phyloP scores from a whole-genome alignment of 768 basidiomycete species.

The Suillus ampliporus region DNA sequence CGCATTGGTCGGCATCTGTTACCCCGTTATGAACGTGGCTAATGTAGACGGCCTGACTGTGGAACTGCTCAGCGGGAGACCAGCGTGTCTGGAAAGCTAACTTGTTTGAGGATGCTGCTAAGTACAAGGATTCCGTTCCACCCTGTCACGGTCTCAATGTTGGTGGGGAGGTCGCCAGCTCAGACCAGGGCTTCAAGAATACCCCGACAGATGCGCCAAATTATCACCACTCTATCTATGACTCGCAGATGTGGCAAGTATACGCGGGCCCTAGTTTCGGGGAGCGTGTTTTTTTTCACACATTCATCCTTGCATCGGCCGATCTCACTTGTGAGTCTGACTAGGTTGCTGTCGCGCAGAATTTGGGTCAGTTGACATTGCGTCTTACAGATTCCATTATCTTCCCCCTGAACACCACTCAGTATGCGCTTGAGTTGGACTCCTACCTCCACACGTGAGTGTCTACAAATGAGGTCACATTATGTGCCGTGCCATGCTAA shows the following conservation, averaged over 20 bases:
- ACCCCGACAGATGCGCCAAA: slow-evolving; percentile 63
- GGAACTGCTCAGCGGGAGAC: slow-evolving; percentile 67
- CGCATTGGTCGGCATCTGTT: slow-evolving; percentile 88
- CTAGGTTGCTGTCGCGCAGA: slow-evolving; percentile 70
- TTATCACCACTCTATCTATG: slow-evolving; percentile 81
- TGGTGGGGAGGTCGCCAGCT: too few relatives aligned
- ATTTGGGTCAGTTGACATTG: slow-evolving; percentile 67
- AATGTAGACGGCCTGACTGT: too few relatives aligned
- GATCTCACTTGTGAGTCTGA: neutral
- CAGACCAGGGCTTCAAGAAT: slow-evolving; percentile 34
- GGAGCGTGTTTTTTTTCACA: slow-evolving; percentile 47
- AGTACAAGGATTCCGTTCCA: too few relatives aligned
- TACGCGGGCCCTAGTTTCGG: slow-evolving; percentile 83
- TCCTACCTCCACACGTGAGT: slow-evolving; percentile 65
- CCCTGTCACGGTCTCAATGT: too few relatives aligned
- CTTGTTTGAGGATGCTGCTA: too few relatives aligned
- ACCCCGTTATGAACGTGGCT: slow-evolving; percentile 79
- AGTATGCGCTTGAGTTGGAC: slow-evolving; percentile 71
- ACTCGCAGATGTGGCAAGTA: slow-evolving; percentile 71
- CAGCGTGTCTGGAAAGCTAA: too few relatives aligned
- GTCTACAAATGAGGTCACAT: slow-evolving; percentile 23
- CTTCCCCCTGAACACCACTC: slow-evolving; percentile 77
- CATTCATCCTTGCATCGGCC: neutral
- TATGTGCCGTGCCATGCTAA: slow-evolving; percentile 25
- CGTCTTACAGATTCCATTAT: slow-evolving; percentile 67